Percentiles rank a stretch among this genome's conserved stretches.
Conservation (phyloP, 2,329 filamentous ascomycete species). For the Tolypocladium nubicola region DNA sequence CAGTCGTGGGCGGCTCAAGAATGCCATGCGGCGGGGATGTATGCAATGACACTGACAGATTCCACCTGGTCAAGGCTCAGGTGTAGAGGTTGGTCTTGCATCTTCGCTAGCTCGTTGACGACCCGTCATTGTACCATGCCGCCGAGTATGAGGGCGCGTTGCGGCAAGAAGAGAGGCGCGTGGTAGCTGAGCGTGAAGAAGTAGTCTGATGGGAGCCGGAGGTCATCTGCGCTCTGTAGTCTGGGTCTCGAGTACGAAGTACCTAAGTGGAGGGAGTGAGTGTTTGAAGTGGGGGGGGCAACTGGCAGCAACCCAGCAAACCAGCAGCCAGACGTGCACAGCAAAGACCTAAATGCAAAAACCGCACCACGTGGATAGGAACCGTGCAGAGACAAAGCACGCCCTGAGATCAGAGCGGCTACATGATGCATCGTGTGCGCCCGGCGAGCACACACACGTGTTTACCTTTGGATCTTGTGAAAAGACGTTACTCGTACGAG, state of each 20-base stretch:
- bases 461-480: not conserved
- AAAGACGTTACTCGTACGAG: not conserved
- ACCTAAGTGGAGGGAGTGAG: not conserved
- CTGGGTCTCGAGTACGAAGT: not conserved
- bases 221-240: not conserved
- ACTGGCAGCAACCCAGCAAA: not conserved
- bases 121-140: constrained; percentile 1
- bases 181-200: not conserved
- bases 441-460: not conserved
- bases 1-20: not conserved
- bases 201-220: not conserved
- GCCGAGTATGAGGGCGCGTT: not conserved
- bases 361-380: not conserved
- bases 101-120: not conserved
- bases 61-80: constrained; percentile 13
- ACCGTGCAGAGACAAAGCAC: not conserved
- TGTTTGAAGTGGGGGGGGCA: not conserved
- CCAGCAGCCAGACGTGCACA: too few relatives aligned
- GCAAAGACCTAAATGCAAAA: not conserved
- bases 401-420: not conserved
- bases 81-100: constrained; percentile 9
- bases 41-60: constrained; percentile 8
- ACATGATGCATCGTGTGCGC: not conserved
- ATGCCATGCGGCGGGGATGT: not conserved
- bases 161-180: not conserved